Evolutionary conservation across 2,329 filamentous ascomycete genomes (phyloP), one percentile per base, ranked within the genome.

Genomic region (Lasiodiplodia hormozganensis): DNA sequence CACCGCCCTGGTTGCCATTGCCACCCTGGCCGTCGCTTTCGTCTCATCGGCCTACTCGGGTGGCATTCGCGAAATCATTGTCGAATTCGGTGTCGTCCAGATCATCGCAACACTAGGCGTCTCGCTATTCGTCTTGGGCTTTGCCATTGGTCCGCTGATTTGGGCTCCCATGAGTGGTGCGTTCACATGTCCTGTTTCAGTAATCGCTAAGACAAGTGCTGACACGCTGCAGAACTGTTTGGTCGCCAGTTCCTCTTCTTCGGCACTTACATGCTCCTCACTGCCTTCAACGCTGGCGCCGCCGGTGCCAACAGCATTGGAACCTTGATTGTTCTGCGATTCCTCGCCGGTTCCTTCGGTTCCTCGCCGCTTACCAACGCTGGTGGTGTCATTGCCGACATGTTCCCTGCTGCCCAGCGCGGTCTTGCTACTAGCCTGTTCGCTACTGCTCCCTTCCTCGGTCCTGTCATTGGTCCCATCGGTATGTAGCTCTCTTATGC

Each of bases 11-110:
- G 87, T 90, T 68, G 89, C 90, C 14, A 73, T 90, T 34, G 87
- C 90, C 16, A 91, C 90, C 1, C 83, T 94, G 53, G 89, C 81
- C 34, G 89, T 93, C 36, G 83, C 91, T 2, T 90, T 94, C 73
- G 87, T 88, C 66, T 91, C 89, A 21, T 90, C 88, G 1, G 90
- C 90, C 38, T 92, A 88, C 76, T 87, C 86, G 4, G 87, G 88
- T 14, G 87, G 87, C 57, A 76, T 89, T 16, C 68, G 72, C 10
- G 80, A 87, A 60, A 83, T 92, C 65, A 82, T 89, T 16, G 53
- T 70, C 1, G 81, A 88, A 40, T 91, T 92, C 71, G 68, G 79
- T 14, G 82, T 87, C 34, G 79, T 77, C 54, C 76, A 80, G 60
- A 86, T 87, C 71, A 78, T 90, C 8, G 85, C 84, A 49, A 89